phyloP scores from a whole-genome alignment of 2,329 filamentous ascomycete genomes.

The Fusarium solani-melongenae region DNA sequence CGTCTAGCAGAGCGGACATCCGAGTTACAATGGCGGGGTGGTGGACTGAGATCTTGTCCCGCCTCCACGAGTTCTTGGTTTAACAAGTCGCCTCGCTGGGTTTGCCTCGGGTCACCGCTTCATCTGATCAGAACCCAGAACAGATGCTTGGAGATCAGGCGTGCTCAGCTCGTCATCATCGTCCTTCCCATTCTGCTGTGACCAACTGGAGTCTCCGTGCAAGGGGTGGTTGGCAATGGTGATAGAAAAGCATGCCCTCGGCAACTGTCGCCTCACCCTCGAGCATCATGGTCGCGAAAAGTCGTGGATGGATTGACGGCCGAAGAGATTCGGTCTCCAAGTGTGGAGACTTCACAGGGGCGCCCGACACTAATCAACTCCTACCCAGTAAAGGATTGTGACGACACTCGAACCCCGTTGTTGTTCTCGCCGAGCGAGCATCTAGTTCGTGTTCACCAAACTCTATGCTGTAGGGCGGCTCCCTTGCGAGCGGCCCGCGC shows the following conservation, averaged over 20 bases:
- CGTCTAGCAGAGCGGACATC: slow-evolving; percentile 5
- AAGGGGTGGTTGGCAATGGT: background rate
- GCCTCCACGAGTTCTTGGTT: slow-evolving; percentile 32
- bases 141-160: slow-evolving; percentile 11
- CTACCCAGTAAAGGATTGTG: slow-evolving; percentile 20
- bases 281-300: background rate
- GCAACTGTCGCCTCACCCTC: background rate
- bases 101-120: slow-evolving; percentile 31
- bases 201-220: background rate
- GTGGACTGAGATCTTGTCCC: slow-evolving; percentile 20
- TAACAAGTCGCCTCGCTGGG: slow-evolving; percentile 23
- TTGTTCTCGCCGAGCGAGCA: slow-evolving; percentile 15
- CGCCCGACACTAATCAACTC: slow-evolving; percentile 26
- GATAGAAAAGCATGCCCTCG: background rate
- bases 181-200: background rate
- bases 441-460: slow-evolving; percentile 17
- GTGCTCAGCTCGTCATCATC: background rate
- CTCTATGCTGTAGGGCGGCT: slow-evolving; percentile 32
- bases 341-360: slow-evolving; percentile 22
- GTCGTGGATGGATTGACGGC: background rate
- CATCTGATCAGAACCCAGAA: slow-evolving; percentile 23
- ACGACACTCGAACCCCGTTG: slow-evolving; percentile 12
- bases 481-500: slow-evolving; percentile 36
- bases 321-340: slow-evolving; percentile 28
- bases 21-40: slow-evolving; percentile 26